Evolutionary conservation across 306 rosid genomes (phyloP).

Genomic region (Dicorynia guianensis): DNA sequence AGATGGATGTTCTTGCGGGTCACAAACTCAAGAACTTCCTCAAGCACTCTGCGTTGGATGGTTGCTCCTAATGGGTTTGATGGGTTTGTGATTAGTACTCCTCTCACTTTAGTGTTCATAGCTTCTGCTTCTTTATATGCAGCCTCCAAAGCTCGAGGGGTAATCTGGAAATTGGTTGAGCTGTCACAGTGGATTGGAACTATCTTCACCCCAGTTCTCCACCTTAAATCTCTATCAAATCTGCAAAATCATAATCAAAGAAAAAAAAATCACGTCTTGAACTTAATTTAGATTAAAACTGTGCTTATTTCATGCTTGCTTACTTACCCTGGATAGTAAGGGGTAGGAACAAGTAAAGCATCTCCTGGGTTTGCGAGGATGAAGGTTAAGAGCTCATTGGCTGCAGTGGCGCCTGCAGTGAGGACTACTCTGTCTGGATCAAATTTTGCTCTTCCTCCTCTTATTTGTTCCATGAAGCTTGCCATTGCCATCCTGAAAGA

Average conservation of each 20-base stretch:
- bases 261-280: not conserved
- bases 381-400: conserved; percentile 90
- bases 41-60: conserved; percentile 62
- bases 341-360: conserved; percentile 89
- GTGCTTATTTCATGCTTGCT: not conserved
- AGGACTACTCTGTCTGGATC: conserved; percentile 75
- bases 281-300: not conserved
- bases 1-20: conserved; percentile 82
- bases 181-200: conserved; percentile 85
- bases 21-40: conserved; percentile 69
- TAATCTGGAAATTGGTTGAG: conserved; percentile 82
- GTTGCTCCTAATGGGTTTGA: conserved; percentile 89
- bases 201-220: conserved; percentile 93
- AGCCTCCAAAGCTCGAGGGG: conserved; percentile 67
- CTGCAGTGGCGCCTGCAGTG: conserved; percentile 98
- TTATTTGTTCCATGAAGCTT: conserved; percentile 81
- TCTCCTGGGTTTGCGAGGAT: conserved; percentile 90
- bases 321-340: conserved; percentile 92
- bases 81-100: conserved; percentile 84
- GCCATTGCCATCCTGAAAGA: conserved; percentile 92
- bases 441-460: conserved; percentile 78
- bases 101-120: conserved; percentile 65
- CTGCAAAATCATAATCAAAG: conserved; percentile 48
- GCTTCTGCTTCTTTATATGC: conserved; percentile 67
- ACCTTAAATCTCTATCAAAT: conserved; percentile 92